These are phyloP conservation scores for Evernia prunastri DNA, from an alignment of 495 filamentous ascomycete genomes.

Conservation along the genomic window DNA sequence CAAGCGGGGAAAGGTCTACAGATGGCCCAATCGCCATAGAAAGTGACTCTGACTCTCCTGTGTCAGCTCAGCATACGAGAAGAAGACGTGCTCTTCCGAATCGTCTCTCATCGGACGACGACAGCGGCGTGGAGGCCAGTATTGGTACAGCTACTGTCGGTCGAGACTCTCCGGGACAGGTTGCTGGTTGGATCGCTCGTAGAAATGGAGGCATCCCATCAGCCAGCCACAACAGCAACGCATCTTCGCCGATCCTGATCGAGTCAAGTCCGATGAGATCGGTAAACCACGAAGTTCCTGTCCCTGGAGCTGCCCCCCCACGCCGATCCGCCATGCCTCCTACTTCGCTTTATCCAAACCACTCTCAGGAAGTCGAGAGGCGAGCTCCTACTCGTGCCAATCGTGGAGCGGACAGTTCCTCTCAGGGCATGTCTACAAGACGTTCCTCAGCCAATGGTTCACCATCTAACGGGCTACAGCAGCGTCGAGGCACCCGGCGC, in stretches of 20 bases:
- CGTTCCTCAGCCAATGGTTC: background rate
- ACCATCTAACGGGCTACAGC: background rate
- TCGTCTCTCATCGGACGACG: conserved; percentile 15
- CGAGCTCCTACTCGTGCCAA: background rate
- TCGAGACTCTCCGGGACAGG: conserved; percentile 6
- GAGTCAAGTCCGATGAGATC: conserved; percentile 14
- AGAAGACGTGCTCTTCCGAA: conserved; percentile 15
- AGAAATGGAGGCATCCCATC: background rate
- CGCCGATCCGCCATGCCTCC: background rate
- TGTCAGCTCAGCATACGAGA: conserved; percentile 7
- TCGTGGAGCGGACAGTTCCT: conserved; percentile 2
- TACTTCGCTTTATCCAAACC: background rate
- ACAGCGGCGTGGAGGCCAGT: conserved; percentile 13
- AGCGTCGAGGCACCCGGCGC: conserved; percentile 2
- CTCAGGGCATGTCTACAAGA: background rate
- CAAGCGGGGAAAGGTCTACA: background rate
- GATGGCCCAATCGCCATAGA: conserved; percentile 15
- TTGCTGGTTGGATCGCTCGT: background rate
- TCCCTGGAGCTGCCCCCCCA: background rate
- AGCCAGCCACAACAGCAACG: background rate
- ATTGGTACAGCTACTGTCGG: conserved; percentile 18
- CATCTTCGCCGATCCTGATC: conserved; percentile 17
- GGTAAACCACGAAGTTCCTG: background rate
- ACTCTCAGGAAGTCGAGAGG: background rate
- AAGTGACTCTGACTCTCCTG: conserved; percentile 23